phyloP scores from a whole-genome alignment of 345 rosid genomes.

The Dipteronia dyeriana region DNA sequence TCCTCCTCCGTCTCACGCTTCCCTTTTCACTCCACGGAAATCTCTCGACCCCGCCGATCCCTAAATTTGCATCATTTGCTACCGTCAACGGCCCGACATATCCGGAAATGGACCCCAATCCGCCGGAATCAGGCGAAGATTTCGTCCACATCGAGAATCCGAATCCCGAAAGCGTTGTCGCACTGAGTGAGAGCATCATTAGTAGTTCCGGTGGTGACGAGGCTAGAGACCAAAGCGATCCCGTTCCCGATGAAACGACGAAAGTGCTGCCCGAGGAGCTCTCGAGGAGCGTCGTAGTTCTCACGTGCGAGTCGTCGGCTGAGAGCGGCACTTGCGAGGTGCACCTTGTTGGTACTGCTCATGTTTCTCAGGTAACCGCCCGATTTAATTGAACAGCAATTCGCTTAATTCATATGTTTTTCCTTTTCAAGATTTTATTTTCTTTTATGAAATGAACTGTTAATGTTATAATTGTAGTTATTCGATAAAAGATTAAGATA shows the following conservation, averaged over 20 bases:
- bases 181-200: conserved; percentile 75
- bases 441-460: background rate
- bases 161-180: conserved; percentile 34
- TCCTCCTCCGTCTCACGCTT: background rate
- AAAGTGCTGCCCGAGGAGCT: conserved; percentile 71
- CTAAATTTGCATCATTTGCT: conserved; percentile 12
- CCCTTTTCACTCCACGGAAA: background rate
- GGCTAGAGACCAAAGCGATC: conserved; percentile 30
- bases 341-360: conserved; percentile 86
- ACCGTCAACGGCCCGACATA: conserved; percentile 9
- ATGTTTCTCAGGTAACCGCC: conserved; percentile 74
- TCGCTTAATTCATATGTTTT: background rate
- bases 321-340: conserved; percentile 83
- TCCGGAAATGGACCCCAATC: conserved; percentile 45
- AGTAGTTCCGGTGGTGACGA: conserved; percentile 43
- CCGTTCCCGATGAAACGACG: conserved; percentile 28
- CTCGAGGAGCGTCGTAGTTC: conserved; percentile 57
- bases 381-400: background rate
- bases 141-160: conserved; percentile 81
- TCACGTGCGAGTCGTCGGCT: conserved; percentile 74
- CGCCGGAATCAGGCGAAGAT: conserved; percentile 57
- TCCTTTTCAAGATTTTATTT: background rate
- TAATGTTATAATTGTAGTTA: background rate
- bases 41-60: conserved; percentile 10
- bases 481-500: background rate